Evolutionary conservation across 768 basidiomycete species (phyloP).

Genomic region (Collybiopsis confluens): DNA sequence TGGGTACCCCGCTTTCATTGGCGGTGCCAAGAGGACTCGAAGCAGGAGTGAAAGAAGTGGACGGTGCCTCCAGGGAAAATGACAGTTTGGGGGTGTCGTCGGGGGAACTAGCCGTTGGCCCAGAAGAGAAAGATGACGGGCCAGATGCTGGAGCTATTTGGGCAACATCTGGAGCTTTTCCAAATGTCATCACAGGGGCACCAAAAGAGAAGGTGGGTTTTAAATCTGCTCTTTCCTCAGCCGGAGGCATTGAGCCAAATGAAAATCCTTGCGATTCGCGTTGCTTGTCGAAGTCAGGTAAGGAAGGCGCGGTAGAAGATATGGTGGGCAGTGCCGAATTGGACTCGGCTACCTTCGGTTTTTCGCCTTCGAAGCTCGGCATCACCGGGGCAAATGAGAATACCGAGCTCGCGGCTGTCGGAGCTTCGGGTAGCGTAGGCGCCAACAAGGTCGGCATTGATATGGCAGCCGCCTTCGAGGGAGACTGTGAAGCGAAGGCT

Average conservation of each 20-base stretch:
- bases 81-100: not conserved
- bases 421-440: not conserved
- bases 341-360: not conserved
- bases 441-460: not conserved
- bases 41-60: not conserved
- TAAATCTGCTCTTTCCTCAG: not conserved
- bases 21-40: not conserved
- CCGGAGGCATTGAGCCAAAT: not conserved
- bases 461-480: constrained; percentile 21
- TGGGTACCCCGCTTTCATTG: not conserved
- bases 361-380: constrained; percentile 26
- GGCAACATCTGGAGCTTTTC: constrained; percentile 16
- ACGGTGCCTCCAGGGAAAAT: not conserved
- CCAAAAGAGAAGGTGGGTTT: constrained; percentile 11
- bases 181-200: too few species aligned
- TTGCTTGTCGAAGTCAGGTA: constrained; percentile 17
- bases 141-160: not conserved
- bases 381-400: constrained; percentile 33
- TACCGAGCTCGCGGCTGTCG: not conserved
- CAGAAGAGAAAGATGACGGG: not conserved
- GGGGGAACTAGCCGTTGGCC: not conserved
- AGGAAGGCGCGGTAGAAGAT: constrained; percentile 18
- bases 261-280: constrained; percentile 4
- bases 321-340: not conserved
- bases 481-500: not conserved